phyloP scores from a whole-genome alignment of 441 rosid species.

The Populus hybrid region DNA sequence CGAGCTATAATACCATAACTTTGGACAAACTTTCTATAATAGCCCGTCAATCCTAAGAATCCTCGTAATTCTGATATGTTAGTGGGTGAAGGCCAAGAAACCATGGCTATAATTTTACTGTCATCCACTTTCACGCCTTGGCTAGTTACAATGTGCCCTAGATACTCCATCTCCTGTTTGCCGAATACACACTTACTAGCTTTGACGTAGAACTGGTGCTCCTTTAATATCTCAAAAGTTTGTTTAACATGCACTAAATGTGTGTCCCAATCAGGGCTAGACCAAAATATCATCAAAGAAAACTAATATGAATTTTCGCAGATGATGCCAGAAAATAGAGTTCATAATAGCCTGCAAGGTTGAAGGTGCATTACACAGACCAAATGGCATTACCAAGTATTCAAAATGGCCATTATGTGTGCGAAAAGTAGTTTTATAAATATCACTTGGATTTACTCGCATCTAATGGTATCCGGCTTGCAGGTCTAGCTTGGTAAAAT shows the following conservation, averaged over 20 bases:
- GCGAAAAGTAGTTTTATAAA: no score
- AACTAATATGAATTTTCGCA: neutral
- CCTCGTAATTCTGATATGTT: neutral
- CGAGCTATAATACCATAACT: neutral
- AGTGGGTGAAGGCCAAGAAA: neutral
- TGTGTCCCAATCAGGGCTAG: neutral
- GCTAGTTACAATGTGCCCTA: neutral
- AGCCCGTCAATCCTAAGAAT: slow-evolving; percentile 7
- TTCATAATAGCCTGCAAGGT: no score
- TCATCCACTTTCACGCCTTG: neutral
- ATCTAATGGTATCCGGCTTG: neutral
- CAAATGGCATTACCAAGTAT: no score
- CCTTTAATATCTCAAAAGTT: no score
- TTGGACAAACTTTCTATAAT: neutral
- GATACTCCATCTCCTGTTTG: neutral
- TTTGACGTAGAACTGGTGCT: no score
- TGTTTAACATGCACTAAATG: no score
- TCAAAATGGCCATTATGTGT: no score
- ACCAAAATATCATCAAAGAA: neutral
- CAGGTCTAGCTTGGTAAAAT: neutral
- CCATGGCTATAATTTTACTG: neutral
- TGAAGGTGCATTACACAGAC: no score
- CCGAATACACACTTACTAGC: neutral
- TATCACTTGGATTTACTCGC: neutral
- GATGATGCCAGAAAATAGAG: neutral